Conservation (phyloP, 495 filamentous ascomycete species). For the Pyronema omphalodes region DNA sequence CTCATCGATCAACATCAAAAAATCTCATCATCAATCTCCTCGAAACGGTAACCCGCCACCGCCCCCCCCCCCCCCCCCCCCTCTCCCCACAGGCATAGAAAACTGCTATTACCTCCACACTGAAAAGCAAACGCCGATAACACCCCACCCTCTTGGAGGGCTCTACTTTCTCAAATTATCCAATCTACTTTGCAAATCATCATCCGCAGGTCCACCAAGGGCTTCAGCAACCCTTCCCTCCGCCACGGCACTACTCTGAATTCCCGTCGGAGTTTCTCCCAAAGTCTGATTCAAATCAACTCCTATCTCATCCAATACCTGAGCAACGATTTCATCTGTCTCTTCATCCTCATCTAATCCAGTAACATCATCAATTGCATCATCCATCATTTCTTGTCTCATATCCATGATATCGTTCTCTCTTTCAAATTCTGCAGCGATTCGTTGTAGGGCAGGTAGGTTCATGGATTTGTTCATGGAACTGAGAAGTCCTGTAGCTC, state of each 20-base stretch:
- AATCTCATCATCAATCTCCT: too few species aligned
- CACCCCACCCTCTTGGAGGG: conserved; percentile 14
- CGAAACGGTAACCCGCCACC: too few species aligned
- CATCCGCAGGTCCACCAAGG: conserved; percentile 48
- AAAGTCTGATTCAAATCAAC: conserved; percentile 73
- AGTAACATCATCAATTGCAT: conserved; percentile 96
- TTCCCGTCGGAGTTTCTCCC: conserved; percentile 58
- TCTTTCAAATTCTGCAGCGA: conserved; percentile 97
- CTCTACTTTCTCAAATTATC: conserved; percentile 42
- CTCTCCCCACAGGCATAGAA: too few species aligned
- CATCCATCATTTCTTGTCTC: conserved; percentile 98
- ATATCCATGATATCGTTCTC: conserved; percentile 99
- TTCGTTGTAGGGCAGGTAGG: conserved; percentile 79
- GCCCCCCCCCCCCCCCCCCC: too few species aligned
- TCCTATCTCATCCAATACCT: conserved; percentile 91
- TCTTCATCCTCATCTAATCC: conserved; percentile 77
- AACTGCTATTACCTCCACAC: neutral
- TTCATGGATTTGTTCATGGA: conserved; percentile 98
- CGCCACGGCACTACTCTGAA: conserved; percentile 39
- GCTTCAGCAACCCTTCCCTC: conserved; percentile 58
- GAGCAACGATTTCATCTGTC: conserved; percentile 88
- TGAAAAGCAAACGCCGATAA: too few species aligned
- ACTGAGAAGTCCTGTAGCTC: conserved; percentile 74
- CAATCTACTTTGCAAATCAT: conserved; percentile 66
- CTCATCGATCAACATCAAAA: too few species aligned